Evolutionary conservation across 2,329 filamentous ascomycete genomes (phyloP).

Genomic region (Hymenoscyphus infarciens): DNA sequence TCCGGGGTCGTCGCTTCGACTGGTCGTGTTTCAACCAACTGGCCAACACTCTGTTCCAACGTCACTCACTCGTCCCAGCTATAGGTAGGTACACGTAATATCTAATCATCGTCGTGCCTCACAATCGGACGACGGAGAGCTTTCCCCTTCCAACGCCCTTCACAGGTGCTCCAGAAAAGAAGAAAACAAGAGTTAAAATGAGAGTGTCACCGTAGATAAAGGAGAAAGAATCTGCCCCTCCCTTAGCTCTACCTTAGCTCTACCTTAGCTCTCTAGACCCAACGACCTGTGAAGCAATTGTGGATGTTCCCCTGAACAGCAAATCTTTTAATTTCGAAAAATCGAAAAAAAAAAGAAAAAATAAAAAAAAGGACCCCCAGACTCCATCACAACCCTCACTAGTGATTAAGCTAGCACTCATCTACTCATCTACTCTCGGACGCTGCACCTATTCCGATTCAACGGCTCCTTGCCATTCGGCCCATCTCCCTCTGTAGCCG

Average conservation of each 20-base stretch:
- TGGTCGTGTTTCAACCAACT: neutral
- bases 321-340: neutral
- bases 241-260: too few relatives aligned
- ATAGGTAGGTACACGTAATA: too few relatives aligned
- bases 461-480: conserved; percentile 22
- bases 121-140: neutral
- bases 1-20: conserved; percentile 1
- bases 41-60: neutral
- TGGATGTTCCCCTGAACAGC: neutral
- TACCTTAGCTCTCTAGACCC: too few relatives aligned
- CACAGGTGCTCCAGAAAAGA: neutral
- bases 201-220: neutral
- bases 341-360: too few relatives aligned
- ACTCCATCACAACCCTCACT: neutral
- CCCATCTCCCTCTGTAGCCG: conserved; percentile 15
- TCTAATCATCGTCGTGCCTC: neutral
- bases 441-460: neutral
- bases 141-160: neutral
- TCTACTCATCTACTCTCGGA: neutral
- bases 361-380: too few relatives aligned
- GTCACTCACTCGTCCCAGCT: neutral
- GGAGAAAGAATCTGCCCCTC: neutral
- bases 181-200: neutral
- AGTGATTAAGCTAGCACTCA: neutral
- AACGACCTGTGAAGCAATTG: neutral